Evolutionary conservation across 768 basidiomycete genomes (phyloP).

Genomic region (Butyriboletus loyo): DNA sequence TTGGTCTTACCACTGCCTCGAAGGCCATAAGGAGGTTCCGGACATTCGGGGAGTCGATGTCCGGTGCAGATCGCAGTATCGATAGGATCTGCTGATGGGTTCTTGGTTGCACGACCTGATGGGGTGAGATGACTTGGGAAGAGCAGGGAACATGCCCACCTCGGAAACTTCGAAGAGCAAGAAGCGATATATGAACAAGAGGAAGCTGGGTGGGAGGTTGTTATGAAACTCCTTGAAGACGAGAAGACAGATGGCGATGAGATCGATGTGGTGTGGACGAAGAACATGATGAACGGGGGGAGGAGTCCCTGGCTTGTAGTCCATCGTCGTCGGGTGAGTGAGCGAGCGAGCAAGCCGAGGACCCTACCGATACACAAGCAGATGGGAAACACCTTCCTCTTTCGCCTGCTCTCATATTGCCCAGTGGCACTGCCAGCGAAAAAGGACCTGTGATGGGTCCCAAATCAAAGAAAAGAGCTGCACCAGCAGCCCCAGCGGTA

Average conservation of each 20-base stretch:
- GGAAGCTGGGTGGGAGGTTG: constrained; percentile 53
- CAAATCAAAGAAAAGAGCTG: constrained; percentile 34
- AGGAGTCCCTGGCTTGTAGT: constrained; percentile 41
- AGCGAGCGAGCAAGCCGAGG: not conserved
- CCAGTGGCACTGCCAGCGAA: not conserved
- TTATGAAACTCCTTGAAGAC: constrained; percentile 59
- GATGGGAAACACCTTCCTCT: constrained; percentile 25
- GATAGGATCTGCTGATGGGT: constrained; percentile 49
- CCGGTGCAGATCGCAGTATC: constrained; percentile 45
- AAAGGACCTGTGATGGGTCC: constrained; percentile 24
- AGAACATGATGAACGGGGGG: constrained; percentile 66
- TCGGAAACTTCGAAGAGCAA: constrained; percentile 72
- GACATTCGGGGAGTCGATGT: constrained; percentile 40
- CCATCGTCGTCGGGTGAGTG: constrained; percentile 14
- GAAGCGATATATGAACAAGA: constrained; percentile 62
- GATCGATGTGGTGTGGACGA: constrained; percentile 72
- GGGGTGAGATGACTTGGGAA: constrained; percentile 1
- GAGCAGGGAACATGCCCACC: constrained; percentile 33
- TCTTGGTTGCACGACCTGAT: constrained; percentile 63
- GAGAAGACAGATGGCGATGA: constrained; percentile 61
- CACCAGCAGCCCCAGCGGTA: constrained; percentile 31
- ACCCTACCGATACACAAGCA: not conserved
- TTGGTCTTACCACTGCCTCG: constrained; percentile 34
- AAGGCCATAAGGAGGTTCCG: constrained; percentile 47
- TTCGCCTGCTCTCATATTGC: not conserved